phyloP scores from a whole-genome alignment of 1,139 yeast genomes.

The Yamadazyma sp. region DNA sequence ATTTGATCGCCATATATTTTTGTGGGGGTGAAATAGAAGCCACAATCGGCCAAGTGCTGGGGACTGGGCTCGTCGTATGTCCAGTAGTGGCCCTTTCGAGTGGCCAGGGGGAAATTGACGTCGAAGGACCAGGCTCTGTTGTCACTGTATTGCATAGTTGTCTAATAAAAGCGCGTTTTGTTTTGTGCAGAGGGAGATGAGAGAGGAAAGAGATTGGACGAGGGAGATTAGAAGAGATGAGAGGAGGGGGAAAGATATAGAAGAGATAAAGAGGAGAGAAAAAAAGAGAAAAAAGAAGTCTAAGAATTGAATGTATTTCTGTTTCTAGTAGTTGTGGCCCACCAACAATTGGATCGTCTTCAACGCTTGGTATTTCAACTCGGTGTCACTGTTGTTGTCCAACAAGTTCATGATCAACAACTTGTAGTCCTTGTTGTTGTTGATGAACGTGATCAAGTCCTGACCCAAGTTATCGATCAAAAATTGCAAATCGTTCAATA shows the following conservation, averaged over 20 bases:
- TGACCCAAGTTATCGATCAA: conserved; percentile 44
- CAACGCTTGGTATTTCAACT: conserved; percentile 91
- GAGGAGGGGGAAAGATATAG: not conserved
- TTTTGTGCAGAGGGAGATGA: not conserved
- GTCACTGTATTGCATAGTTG: conserved; percentile 21
- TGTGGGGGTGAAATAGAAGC: conserved; percentile 70
- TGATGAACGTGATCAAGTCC: conserved; percentile 74
- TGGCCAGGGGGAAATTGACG: conserved; percentile 10
- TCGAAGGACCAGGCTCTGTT: conserved; percentile 18
- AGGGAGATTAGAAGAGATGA: not conserved
- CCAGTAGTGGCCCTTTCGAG: conserved; percentile 18
- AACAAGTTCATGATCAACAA: conserved; percentile 81
- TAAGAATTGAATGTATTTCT: not conserved
- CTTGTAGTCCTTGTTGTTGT: conserved; percentile 52
- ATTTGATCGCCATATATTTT: conserved; percentile 44
- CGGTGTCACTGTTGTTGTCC: conserved; percentile 69
- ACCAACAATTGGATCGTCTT: conserved; percentile 91
- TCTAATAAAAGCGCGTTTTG: conserved; percentile 3
- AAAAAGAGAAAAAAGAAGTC: not conserved
- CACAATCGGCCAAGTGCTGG: conserved; percentile 49
- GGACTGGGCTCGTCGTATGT: conserved; percentile 15
- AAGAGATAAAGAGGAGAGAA: not conserved
- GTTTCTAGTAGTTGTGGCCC: conserved; percentile 53
- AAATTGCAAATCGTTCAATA: conserved; percentile 55
- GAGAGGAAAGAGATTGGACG: not conserved